These are phyloP conservation scores for Paraphaeosphaeria minitans DNA, from an alignment of 2,329 filamentous ascomycete species.

Conservation along the genomic window DNA sequence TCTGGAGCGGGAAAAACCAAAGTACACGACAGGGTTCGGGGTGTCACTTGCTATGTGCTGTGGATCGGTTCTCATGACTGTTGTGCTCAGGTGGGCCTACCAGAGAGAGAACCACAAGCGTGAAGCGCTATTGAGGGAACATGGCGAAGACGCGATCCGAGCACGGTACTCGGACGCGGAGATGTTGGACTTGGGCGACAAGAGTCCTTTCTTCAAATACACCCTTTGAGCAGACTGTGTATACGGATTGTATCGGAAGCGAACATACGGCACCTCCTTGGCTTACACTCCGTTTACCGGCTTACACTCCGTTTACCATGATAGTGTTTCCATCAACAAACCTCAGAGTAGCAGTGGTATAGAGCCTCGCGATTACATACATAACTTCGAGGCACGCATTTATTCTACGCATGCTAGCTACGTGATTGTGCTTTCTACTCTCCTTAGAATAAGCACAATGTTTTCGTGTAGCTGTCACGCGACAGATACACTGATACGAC, in stretches of 20 bases:
- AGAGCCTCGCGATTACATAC: no score
- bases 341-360: no score
- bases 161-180: slow-evolving; percentile 48
- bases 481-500: no score
- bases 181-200: slow-evolving; percentile 49
- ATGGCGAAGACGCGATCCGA: slow-evolving; percentile 40
- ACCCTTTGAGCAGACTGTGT: slow-evolving; percentile 27
- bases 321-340: no score
- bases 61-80: slow-evolving; percentile 53
- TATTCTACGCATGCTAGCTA: no score
- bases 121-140: slow-evolving; percentile 31
- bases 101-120: slow-evolving; percentile 45
- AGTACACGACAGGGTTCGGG: slow-evolving; percentile 58
- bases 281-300: not conserved
- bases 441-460: no score
- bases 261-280: not conserved
- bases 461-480: no score
- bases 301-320: not conserved
- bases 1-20: slow-evolving; percentile 53
- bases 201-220: slow-evolving; percentile 51
- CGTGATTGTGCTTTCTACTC: no score
- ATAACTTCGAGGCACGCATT: no score
- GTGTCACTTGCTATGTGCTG: slow-evolving; percentile 53
- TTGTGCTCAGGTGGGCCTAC: slow-evolving; percentile 50
- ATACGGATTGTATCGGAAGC: not conserved